phyloP scores from a whole-genome alignment of 305 asterid species.

The Solanum aculeatissimum region DNA sequence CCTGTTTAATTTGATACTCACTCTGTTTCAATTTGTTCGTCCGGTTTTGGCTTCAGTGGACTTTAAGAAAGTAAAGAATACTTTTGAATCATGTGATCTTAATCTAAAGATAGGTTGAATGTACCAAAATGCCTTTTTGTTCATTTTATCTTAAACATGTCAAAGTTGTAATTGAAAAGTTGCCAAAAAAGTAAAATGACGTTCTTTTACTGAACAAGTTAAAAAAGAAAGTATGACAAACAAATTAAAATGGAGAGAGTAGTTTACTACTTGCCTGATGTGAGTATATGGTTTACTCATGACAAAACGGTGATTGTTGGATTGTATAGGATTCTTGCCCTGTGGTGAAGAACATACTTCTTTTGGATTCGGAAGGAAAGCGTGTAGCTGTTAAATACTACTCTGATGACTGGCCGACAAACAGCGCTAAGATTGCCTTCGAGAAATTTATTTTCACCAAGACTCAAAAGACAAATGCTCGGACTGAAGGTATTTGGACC shows the following conservation, averaged over 20 bases:
- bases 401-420: constrained; percentile 83
- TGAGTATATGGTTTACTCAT: not conserved
- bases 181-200: not conserved
- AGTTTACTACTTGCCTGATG: not conserved
- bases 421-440: constrained; percentile 62
- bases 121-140: too few species aligned
- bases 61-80: not conserved
- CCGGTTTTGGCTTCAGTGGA: fast-evolving
- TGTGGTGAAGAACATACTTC: constrained; percentile 68
- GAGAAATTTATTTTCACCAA: constrained; percentile 75
- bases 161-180: not conserved
- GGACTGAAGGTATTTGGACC: constrained; percentile 57
- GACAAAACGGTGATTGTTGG: not conserved
- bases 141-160: not conserved
- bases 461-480: constrained; percentile 91
- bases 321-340: constrained; percentile 68
- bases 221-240: not conserved
- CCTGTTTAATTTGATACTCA: not conserved
- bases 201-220: not conserved
- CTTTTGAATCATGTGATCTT: not conserved
- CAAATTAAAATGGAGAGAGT: not conserved
- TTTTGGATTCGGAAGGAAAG: constrained; percentile 88
- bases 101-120: too few species aligned
- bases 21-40: not conserved
- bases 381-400: constrained; percentile 87